Base-by-base conservation (phyloP, 192 early-diverging fungal genomes). In the Phlyctochytrium planicorne region DNA sequence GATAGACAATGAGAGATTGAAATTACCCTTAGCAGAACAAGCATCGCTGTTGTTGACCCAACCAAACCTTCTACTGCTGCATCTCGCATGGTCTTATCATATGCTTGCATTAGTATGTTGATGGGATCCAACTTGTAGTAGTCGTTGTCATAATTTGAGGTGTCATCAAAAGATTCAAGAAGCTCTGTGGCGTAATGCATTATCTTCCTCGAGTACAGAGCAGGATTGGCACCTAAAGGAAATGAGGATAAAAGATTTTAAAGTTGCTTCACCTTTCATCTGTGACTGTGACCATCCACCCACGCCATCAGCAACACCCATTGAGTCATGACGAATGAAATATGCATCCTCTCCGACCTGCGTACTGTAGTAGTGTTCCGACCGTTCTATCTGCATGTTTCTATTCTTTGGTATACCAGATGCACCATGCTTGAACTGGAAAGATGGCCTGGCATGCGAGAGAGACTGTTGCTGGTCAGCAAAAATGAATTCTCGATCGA, bases 291-390 rank as follows among this genome's bases (percentile, higher is more conserved):
- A 77, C 97, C 97, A 98, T 30, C 95, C 95, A 31, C 97, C 95
- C 10, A 98, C 95, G 2, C 97, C 97, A 68, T 96, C 94, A 3
- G 94, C 93, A 2, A 97, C 94, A 20, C 96, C 94, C 24, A 98
- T 68, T 1, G 92, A 86, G 70, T 98, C 94, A 25, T 84, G 69
- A 60, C 95, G 84, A 56, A 78, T 72, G 70, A 98, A 98, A 72
- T 92, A 98, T 2, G 94, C 91, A 72, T 98, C 97, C 77, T 98
- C 95, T 30, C 97, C 97, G 30, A 90, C 90, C 66, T 79, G 81
- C 14, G 82, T 75, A 20, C 74, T 77, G 1, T 78, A 53, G 31
- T 67, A 74, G 0, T 70, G 37, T 35, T 20, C 20, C 34, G 1
- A 40, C 23, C 52, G 34, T n/a, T 12, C 14, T 27, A 34, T 55